Base-by-base conservation (phyloP, 2,329 filamentous ascomycete species). In the Cytospora paraplurivora region DNA sequence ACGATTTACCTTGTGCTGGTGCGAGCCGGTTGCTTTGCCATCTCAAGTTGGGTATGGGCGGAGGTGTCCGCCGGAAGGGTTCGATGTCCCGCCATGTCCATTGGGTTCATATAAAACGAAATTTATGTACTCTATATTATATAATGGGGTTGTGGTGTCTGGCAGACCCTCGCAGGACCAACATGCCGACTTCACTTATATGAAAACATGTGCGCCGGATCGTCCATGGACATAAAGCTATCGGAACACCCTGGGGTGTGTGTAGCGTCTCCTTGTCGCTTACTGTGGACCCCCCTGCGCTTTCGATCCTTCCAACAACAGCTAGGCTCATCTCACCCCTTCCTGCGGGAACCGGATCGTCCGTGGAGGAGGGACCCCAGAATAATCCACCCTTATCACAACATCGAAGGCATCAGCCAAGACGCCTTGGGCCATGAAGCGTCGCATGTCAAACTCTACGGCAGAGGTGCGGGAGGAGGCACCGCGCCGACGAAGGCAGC, bases 401-500 rank as follows among this genome's bases (percentile, higher is more conserved):
- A 12, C 4, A 47, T 15, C 13, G 1, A 33, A 19, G 7, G 4
- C 21, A 55, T 27, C 32, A 12, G 7, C 32, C 33, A 59, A 33
- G 21, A 38, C 52, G 7, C 10, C 21, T 35, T 27, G 27, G 37
- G 37, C 35, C 27, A 63, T 63, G 60, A 63, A 63, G 61, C 56
- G 61, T 47, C 60, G 64, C 32, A 35, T 35, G 12, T 53, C 59
- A n/a, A 11, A 10, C 17, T 33, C 56, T 10, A 44, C 56, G 5
- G 27, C 34, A 35, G 34, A 34, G 21, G 57, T 19, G 13, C 32
- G 27, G 32, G 55, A 47, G 52, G 44, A 59, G 15, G 37, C 33
- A 3, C 33, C 34, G 15, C 62, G 62, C 15, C 62, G 62, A n/a
- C 62, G 64, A 34, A 38, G 73, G 17, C 73, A 75, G 52, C 71